Evolutionary conservation across 257 asterid genomes (phyloP), one percentile per base, ranked within the genome.

Genomic region (Solanum chiquidenum): DNA sequence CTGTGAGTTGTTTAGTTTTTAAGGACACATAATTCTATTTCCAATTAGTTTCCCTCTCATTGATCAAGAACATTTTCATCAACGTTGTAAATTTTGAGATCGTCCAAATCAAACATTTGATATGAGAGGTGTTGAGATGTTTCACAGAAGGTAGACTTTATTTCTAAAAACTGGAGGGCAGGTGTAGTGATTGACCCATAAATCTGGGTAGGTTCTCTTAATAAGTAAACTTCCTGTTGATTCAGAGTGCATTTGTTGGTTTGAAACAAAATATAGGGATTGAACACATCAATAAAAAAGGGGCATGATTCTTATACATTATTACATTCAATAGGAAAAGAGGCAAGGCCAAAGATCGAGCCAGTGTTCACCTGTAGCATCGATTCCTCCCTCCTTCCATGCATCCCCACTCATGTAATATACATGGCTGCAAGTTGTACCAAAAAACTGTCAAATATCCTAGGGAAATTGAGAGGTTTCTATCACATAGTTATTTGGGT

Each of bases 391-490:
- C 92, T 96, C 99, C 93, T 97, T 97, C 99, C 99, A 97, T 27
- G 99, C 99, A 93, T 97, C 99, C 83, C 99, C 99, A 90, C 99
- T 97, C 99, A 97, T 97, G 93, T 97, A 97, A 94, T 94, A 96
- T 42, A 97, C 98, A 92, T 97, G 99, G 92, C 99, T 97, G 91
- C 94, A 93, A 31, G 44, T 29, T 82, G 11, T 82, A 82, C 86
- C 44, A 49, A 82, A 44, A 14, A 49, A 31, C 71, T 49, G 1
- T 82, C 44, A 82, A 82, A 82, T 29, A 82, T 82, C 69, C 49
- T 82, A 29, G 1, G 6, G 12, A 80, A 79, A 80, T 25, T 46
- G 25, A 82, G 71, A 82, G 42, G 40, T 31, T 82, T 82, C 69
- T 9, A 31, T 49, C 69, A 82, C 9, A 76, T 21, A 31, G 44